Percentiles rank a stretch among this genome's conserved stretches.
These are phyloP conservation scores for Tetramitus jugosus DNA, from an alignment of 208 protist genomes.

Conservation along the genomic window DNA sequence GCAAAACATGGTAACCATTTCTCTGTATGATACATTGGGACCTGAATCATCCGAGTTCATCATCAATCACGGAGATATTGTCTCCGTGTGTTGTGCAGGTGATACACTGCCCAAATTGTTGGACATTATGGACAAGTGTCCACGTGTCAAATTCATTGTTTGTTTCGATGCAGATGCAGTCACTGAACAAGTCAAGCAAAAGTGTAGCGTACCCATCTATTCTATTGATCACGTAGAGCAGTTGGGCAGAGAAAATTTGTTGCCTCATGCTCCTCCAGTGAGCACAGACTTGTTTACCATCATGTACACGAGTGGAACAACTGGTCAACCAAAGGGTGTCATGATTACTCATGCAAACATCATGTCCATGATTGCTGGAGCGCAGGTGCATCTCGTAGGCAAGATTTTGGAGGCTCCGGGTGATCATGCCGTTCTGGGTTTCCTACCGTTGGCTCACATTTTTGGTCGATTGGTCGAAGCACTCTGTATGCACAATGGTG, in stretches of 20 bases:
- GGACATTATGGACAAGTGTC: slow-evolving; percentile 3
- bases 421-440: background rate
- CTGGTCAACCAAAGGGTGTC: slow-evolving; percentile 20
- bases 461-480: slow-evolving; percentile 25
- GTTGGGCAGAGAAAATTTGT: background rate
- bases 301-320: slow-evolving; percentile 22
- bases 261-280: background rate
- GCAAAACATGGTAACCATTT: background rate
- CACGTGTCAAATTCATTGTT: slow-evolving; percentile 17
- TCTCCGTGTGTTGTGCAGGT: background rate
- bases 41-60: slow-evolving; percentile 8
- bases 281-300: background rate
- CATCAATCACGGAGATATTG: slow-evolving; percentile 19
- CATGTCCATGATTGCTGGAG: background rate
- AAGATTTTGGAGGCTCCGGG: too few relatives aligned
- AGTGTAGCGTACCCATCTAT: background rate
- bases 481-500: background rate
- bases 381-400: background rate
- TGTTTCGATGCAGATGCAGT: background rate
- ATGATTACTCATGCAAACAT: slow-evolving; percentile 19
- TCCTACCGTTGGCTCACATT: slow-evolving; percentile 27
- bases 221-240: background rate
- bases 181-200: background rate
- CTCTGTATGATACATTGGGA: slow-evolving; percentile 27
- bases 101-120: background rate